Percentiles rank a stretch among this genome's conserved stretches.
Conservation (phyloP, 768 basidiomycete genomes). For the Podaxis pistillaris region DNA sequence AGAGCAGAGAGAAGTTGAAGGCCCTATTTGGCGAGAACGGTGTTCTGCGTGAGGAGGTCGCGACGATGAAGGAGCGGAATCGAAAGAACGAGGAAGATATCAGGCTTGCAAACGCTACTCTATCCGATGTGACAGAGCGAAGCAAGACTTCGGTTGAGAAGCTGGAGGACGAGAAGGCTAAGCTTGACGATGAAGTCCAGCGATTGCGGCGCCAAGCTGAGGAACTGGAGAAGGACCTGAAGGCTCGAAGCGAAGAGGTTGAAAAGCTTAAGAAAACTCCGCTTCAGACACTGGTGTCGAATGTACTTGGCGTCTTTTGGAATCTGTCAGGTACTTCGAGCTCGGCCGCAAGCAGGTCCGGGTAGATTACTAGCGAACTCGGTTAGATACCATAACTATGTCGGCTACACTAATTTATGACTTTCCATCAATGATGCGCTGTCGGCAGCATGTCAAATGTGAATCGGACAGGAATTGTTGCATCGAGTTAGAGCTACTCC, state of each 20-base stretch:
- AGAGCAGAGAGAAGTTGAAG: neutral
- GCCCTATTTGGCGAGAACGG: neutral
- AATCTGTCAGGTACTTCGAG: neutral
- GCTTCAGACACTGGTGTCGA: neutral
- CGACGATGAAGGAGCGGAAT: neutral
- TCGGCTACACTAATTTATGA: neutral
- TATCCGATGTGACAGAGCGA: slow-evolving; percentile 3
- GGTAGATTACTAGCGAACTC: neutral
- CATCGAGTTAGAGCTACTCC: too few species aligned
- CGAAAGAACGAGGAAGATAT: neutral
- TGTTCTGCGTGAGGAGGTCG: neutral
- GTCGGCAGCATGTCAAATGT: neutral
- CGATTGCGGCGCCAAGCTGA: neutral
- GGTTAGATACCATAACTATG: neutral
- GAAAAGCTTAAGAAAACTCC: neutral
- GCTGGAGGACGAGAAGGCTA: slow-evolving; percentile 5
- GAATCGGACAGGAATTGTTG: too few species aligned
- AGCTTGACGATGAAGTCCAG: neutral
- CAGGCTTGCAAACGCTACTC: neutral
- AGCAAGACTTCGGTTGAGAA: neutral
- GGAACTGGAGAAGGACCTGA: slow-evolving; percentile 2
- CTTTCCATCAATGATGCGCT: neutral
- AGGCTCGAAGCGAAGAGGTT: neutral
- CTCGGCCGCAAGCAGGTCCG: neutral
- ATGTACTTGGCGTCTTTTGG: neutral